phyloP scores from a whole-genome alignment of 345 rosid species.

The Corchorus capsularis region DNA sequence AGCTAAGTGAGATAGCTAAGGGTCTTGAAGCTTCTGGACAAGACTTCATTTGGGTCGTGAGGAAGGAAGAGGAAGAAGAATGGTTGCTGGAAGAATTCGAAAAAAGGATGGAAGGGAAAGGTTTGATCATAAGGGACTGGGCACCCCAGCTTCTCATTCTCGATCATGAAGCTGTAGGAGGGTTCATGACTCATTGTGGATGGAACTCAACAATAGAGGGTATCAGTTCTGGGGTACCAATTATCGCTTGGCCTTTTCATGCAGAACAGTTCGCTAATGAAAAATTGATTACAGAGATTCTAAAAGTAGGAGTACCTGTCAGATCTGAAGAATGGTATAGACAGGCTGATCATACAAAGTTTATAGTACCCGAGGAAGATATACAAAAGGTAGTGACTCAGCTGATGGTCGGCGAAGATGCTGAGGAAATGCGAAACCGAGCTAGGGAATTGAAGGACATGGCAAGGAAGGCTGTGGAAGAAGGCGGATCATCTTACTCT shows the following conservation, averaged over 20 bases:
- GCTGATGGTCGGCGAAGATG: slow-evolving; percentile 44
- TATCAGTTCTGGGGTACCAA: slow-evolving; percentile 39
- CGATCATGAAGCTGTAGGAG: slow-evolving; percentile 46
- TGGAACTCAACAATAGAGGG: slow-evolving; percentile 55
- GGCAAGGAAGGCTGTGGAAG: slow-evolving; percentile 43
- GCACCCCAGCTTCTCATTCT: slow-evolving; percentile 53
- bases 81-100: slow-evolving; percentile 54
- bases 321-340: slow-evolving; percentile 32
- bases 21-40: slow-evolving; percentile 45
- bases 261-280: slow-evolving; percentile 55
- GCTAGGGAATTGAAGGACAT: slow-evolving; percentile 28
- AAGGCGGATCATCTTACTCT: slow-evolving; percentile 51
- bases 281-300: slow-evolving; percentile 38
- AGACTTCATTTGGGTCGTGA: slow-evolving; percentile 51
- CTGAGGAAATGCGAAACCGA: slow-evolving; percentile 33
- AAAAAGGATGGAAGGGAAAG: slow-evolving; percentile 36
- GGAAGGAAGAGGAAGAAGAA: slow-evolving; percentile 40
- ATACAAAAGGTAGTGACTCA: slow-evolving; percentile 31
- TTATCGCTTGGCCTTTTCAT: slow-evolving; percentile 47
- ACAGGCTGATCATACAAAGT: not conserved
- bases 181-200: slow-evolving; percentile 56
- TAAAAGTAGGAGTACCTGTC: slow-evolving; percentile 35
- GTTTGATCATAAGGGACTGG: slow-evolving; percentile 51
- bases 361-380: slow-evolving; percentile 28
- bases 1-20: slow-evolving; percentile 43